Base-by-base conservation (phyloP, 1,284 basidiomycete species). In the Ganoderma lingzhi region DNA sequence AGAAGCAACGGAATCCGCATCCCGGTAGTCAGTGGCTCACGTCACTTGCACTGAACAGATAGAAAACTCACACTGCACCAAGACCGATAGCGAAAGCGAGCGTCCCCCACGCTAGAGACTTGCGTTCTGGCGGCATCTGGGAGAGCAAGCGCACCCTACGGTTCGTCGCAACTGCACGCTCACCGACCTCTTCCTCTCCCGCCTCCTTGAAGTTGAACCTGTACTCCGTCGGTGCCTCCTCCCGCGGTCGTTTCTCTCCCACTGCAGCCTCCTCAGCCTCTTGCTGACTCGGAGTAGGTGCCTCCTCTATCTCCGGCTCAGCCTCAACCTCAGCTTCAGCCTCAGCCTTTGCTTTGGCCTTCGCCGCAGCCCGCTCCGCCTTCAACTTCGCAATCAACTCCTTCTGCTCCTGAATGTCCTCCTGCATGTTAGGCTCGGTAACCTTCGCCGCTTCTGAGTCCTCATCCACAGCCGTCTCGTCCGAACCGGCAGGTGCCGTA, bases 11-110 rank as follows among this genome's bases (percentile, higher is more conserved):
- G 48, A 28, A 53, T 10, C 23, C 48, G n/a, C 70, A 66, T 45
- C 44, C 1, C 15, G 39, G 71, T 10, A 69, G 69, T 35, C 23
- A 65, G 39, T 58, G 59, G 37, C 1, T 39, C 42, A 35, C 12
- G 19, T n/a, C 6, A 2, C 28, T n/a, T 17, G 6, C 32, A 35
- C 58, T 53, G 61, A 62, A 67, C 12, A 15, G 53, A 14, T 35
- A 28, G 30, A 42, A 17, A 10, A 87, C 90, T 82, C 78, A 93
- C 92, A 90, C 84, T 72, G 91, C 91, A 69, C 90, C 84, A 78
- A 90, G 81, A 37, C 91, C 92, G 63, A 92, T 84, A 45, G 90
- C 91, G 77, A 94, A 94, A 37, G 89, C 90, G 55, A 91, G 85
- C 12, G 90, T 82, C 48, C 93, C 93, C 93, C 93, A 94, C 0